Conservation (phyloP, 169 alveolate genomes). For the Blepharisma undulans region DNA sequence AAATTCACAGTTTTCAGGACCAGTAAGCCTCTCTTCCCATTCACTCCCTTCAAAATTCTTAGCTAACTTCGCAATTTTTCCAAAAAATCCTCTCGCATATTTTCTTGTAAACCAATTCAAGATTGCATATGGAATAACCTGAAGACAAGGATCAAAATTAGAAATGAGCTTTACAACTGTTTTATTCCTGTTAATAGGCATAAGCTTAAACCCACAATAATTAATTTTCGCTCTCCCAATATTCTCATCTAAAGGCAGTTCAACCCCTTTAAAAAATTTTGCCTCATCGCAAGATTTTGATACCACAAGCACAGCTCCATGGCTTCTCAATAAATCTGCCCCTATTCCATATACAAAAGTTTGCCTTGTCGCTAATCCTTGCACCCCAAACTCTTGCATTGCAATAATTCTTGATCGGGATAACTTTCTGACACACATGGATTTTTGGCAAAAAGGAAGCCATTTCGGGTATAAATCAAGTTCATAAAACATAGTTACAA, state of each 20-base stretch:
- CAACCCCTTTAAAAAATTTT: background rate
- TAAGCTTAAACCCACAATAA: background rate
- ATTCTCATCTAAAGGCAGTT: background rate
- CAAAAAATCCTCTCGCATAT: slow-evolving; percentile 13
- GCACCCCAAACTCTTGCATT: background rate
- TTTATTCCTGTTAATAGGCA: background rate
- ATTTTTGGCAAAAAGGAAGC: slow-evolving; percentile 24
- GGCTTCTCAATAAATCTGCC: background rate
- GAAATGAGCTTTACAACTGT: background rate
- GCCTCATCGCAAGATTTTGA: slow-evolving; percentile 3
- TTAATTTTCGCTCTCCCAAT: slow-evolving; percentile 5
- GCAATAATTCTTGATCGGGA: background rate
- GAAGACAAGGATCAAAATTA: slow-evolving; percentile 5
- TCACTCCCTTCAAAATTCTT: slow-evolving; percentile 6
- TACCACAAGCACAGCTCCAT: background rate
- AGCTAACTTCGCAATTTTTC: background rate
- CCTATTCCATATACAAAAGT: slow-evolving; percentile 21
- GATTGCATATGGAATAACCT: background rate
- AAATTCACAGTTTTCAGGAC: slow-evolving; percentile 5
- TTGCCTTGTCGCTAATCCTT: background rate
- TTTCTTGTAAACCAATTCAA: slow-evolving; percentile 24
- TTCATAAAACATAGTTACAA: background rate
- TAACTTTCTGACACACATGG: background rate
- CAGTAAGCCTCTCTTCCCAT: background rate
- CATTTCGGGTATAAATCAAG: slow-evolving; percentile 12